A percentile compares a stretch with the other conserved stretches of the same genome.
Evolutionary conservation across 441 rosid genomes (phyloP).

Genomic region (Pelargonium cotyledonis): DNA sequence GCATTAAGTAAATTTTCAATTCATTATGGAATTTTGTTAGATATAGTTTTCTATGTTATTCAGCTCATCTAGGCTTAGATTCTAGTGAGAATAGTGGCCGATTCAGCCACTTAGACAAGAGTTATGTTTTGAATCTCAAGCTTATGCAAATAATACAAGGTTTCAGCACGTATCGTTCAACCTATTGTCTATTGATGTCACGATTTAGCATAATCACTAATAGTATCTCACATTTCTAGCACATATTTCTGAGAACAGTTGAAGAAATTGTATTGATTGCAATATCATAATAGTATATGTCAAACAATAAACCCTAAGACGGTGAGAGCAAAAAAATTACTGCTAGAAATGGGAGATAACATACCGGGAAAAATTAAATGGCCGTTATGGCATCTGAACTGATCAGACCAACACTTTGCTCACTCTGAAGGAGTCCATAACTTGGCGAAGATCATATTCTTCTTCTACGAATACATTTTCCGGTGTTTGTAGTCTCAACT

Average conservation of each 20-base stretch:
- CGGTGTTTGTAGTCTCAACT: slow-evolving; percentile 78
- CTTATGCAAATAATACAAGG: no score
- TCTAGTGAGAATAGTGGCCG: no score
- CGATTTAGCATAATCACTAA: background rate
- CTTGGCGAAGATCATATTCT: slow-evolving; percentile 68
- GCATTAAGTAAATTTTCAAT: background rate
- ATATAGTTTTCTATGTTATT: no score
- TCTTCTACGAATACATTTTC: slow-evolving; percentile 76
- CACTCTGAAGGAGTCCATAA: slow-evolving; percentile 85
- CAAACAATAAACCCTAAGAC: background rate
- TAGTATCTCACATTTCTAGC: background rate
- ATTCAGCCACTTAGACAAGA: no score
- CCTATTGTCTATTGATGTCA: no score
- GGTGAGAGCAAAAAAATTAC: background rate
- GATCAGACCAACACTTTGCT: slow-evolving; percentile 47
- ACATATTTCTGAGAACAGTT: no score
- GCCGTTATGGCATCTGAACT: background rate
- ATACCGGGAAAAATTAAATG: no score
- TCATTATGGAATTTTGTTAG: background rate
- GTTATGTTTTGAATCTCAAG: no score
- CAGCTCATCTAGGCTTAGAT: no score
- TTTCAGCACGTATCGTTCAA: no score
- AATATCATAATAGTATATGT: no score
- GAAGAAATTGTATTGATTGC: background rate
- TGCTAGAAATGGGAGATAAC: background rate